Conservation (phyloP, 225 moss, liverwort and hornwort species). For the Rhytidiadelphus loreus region DNA sequence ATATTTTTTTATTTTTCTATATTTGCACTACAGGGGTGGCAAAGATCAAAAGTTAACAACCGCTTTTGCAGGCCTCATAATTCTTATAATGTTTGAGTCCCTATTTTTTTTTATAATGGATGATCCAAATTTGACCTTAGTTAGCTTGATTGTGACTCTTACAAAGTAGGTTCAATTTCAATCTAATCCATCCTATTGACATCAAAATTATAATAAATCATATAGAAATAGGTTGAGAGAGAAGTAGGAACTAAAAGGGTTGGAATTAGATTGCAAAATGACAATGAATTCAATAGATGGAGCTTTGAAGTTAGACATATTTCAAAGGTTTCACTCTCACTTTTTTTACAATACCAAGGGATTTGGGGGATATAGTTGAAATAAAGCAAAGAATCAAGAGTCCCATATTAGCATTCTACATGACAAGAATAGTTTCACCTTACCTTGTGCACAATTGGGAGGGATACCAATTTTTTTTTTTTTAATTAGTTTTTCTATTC, state of each 20-base stretch:
- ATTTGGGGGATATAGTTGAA: neutral
- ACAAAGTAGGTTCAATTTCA: neutral
- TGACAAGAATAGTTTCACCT: fast-evolving
- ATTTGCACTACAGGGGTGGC: no score
- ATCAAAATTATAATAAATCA: neutral
- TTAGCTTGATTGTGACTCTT: neutral
- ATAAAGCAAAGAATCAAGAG: neutral
- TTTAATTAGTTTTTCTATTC: neutral
- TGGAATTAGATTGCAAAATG: neutral
- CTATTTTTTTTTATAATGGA: neutral
- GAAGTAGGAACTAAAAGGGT: neutral
- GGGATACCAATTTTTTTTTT: neutral
- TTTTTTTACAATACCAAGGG: neutral
- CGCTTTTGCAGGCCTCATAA: no score
- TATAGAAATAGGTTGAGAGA: neutral
- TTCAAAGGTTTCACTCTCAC: neutral
- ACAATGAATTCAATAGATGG: neutral
- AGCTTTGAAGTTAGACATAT: neutral
- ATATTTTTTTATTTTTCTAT: no score
- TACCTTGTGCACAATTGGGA: neutral
- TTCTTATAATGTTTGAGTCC: no score
- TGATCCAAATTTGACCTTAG: neutral
- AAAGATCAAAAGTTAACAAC: no score
- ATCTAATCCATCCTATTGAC: neutral
- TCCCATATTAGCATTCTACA: fast-evolving